Evolutionary conservation across 2,329 filamentous ascomycete species (phyloP), one percentile per base, ranked within the genome.

Genomic region (Ascochyta viciae-villosae): DNA sequence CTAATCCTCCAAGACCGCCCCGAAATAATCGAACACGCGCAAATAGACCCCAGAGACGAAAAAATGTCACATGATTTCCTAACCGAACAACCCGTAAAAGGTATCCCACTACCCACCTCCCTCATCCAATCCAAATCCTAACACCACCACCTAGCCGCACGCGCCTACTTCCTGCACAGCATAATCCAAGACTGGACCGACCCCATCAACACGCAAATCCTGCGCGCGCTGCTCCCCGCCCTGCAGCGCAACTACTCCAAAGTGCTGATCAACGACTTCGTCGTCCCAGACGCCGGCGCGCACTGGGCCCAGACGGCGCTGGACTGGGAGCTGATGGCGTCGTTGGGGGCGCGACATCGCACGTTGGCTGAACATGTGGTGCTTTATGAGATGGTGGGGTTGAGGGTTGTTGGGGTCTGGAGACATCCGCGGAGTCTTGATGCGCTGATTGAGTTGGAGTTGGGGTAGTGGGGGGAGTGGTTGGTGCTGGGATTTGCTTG

Each of bases 61-160:
- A 49, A 23, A 2, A 73, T 74, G 66, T 47, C 62, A 1, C 74
- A 79, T 34, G 74, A 79, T 47, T 78, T 70, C 41, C 26, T 69
- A 40, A 66, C 61, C 3, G 58, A 66, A 33, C 66, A 71, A 41
- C 65, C 67, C 67, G 59, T 78, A 0, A 73, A 76, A 65, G 75
- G 50, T 54, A 15, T 7, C 29, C 3, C 10, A 16, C 3, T 12
- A 1, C 4, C 9, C 2, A 13, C 33, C 2, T 16, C 6, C 6
- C 19, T 13, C 1, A 2, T 9, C 3, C 5, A 9, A 39, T 33
- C 27, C n/a, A 9, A 7, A 39, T 40, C 35, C 19, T 19, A 19
- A 19, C 19, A 51, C 33, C 15, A 6, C 9, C 23, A 12, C 10
- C 31, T 27, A 54, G 50, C 59, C 19, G 67, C 67, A 2, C 61